A percentile compares a stretch with the other conserved stretches of the same genome.
Conservation (phyloP, 2,329 filamentous ascomycete genomes). For the Whalleya microplaca region DNA sequence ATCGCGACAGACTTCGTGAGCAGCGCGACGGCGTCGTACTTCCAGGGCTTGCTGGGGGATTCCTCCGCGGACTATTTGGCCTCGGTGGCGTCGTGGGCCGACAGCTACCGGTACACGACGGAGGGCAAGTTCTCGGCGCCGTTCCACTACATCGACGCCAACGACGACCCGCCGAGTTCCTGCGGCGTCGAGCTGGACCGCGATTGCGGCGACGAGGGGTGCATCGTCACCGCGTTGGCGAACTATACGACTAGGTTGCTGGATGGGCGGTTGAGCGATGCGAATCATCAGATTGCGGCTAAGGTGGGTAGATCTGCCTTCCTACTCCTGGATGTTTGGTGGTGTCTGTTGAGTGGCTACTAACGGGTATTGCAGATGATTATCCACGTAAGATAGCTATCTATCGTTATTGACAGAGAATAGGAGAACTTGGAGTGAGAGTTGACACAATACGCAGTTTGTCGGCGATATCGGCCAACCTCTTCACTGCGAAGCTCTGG, state of each 20-base stretch:
- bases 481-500: conserved; percentile 55
- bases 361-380: conserved; percentile 30
- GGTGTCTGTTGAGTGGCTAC: conserved; percentile 6
- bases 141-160: conserved; percentile 63
- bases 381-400: conserved; percentile 33
- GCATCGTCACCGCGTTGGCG: conserved; percentile 59
- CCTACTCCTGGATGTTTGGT: too few relatives aligned
- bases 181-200: conserved; percentile 63
- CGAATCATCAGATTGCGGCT: conserved; percentile 41
- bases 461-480: conserved; percentile 61
- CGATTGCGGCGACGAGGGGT: conserved; percentile 65
- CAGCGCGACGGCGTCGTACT: conserved; percentile 44
- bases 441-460: conserved; percentile 46
- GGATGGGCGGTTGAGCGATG: conserved; percentile 30
- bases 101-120: conserved; percentile 50
- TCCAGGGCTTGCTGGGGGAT: conserved; percentile 50
- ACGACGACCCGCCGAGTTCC: conserved; percentile 60
- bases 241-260: conserved; percentile 41
- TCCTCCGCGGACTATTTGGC: conserved; percentile 51
- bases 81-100: conserved; percentile 54
- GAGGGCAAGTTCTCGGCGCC: conserved; percentile 50
- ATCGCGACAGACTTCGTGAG: conserved; percentile 53
- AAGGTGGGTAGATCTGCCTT: conserved; percentile 34
- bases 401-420: neutral
- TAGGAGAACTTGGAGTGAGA: neutral